Percentiles rank a stretch among this genome's conserved stretches.
Conservation (phyloP, 2,329 filamentous ascomycete genomes). For the Exserohilum turcica region DNA sequence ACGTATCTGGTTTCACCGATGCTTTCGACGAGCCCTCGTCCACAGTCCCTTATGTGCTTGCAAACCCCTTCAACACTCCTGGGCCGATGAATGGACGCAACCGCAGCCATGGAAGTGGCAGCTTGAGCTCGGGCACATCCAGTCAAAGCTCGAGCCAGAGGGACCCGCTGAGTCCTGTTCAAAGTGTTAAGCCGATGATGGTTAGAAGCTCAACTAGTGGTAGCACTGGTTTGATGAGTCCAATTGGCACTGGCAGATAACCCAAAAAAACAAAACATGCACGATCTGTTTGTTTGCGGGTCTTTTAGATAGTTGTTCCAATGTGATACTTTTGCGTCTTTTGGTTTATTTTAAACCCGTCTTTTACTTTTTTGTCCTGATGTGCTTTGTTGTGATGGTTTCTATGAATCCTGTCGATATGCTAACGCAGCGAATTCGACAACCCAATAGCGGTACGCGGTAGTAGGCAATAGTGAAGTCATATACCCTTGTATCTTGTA, state of each 20-base stretch:
- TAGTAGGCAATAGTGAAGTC: too few species aligned
- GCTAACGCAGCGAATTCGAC: too few species aligned
- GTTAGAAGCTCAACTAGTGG: conserved; percentile 39
- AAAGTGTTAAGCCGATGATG: conserved; percentile 42
- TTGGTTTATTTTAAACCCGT: conserved; percentile 6
- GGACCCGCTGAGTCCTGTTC: conserved; percentile 48
- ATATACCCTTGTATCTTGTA: too few species aligned
- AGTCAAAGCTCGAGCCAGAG: conserved; percentile 47
- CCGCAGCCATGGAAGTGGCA: conserved; percentile 57
- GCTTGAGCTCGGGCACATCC: conserved; percentile 51
- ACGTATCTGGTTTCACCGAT: conserved; percentile 58
- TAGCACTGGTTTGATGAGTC: conserved; percentile 39
- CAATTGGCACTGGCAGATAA: conserved; percentile 37
- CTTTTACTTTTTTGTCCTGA: neutral
- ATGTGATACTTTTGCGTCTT: conserved; percentile 35
- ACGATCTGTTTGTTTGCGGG: conserved; percentile 20
- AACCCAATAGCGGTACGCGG: too few species aligned
- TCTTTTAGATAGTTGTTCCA: conserved; percentile 32
- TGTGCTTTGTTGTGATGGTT: neutral
- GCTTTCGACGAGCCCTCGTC: conserved; percentile 46
- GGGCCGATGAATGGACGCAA: conserved; percentile 46
- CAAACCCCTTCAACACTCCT: conserved; percentile 47
- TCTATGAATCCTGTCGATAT: too few species aligned
- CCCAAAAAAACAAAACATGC: conserved; percentile 20
- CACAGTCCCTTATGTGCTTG: conserved; percentile 33